phyloP scores from a whole-genome alignment of 129 eudicot genomes.

The Flaveria sonorensis region DNA sequence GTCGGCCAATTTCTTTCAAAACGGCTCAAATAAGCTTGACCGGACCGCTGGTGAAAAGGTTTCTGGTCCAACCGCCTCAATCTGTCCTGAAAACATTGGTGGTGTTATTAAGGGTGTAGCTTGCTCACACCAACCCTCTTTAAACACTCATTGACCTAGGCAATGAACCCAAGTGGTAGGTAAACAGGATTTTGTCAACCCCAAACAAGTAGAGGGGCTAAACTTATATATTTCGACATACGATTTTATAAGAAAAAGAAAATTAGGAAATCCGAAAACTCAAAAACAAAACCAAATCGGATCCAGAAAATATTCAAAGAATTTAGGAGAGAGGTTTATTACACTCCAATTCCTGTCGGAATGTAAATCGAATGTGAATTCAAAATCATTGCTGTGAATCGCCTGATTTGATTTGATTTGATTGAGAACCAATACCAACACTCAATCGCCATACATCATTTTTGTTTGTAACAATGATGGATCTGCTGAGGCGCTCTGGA shows the following conservation, averaged over 20 bases:
- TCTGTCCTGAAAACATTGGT: no score
- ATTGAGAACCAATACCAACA: neutral
- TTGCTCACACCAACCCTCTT: no score
- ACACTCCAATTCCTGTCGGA: neutral
- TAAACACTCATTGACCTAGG: no score
- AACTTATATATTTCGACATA: neutral
- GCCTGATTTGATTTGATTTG: neutral
- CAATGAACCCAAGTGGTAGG: no score
- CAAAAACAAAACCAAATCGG: slow-evolving; percentile 16
- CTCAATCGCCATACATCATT: neutral
- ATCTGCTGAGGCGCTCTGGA: slow-evolving; percentile 40
- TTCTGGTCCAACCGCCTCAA: no score
- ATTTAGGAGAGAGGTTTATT: neutral
- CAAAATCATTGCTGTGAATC: neutral
- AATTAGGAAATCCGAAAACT: neutral
- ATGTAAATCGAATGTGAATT: neutral
- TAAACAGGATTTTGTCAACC: no score
- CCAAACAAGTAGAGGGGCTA: neutral
- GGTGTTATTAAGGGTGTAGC: no score
- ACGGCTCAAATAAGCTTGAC: no score
- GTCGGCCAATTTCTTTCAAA: no score
- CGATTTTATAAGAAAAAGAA: neutral
- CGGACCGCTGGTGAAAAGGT: no score
- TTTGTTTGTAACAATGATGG: slow-evolving; percentile 26
- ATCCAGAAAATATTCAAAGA: slow-evolving; percentile 20